Conservation (phyloP, 2,329 filamentous ascomycete genomes). For the Purpureocillium takamizusanense region DNA sequence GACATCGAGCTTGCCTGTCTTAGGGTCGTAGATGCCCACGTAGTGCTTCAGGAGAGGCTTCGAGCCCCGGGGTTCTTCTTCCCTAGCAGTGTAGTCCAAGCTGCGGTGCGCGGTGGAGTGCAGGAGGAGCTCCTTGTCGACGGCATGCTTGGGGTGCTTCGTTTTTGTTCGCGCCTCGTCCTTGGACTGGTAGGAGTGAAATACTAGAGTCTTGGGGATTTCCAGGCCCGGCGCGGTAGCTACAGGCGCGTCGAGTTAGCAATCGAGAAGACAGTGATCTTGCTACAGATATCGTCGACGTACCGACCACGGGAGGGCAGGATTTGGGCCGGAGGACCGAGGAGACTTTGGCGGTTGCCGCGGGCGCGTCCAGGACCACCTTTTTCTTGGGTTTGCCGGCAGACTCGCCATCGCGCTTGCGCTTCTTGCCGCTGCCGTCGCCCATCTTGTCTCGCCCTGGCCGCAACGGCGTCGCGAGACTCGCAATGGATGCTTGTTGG, state of each 20-base stretch:
- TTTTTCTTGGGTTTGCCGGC: conserved; percentile 39
- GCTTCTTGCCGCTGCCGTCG: conserved; percentile 36
- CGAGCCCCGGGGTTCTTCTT: conserved; percentile 25
- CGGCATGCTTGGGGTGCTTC: conserved; percentile 30
- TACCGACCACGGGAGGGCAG: conserved; percentile 47
- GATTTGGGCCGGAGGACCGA: conserved; percentile 34
- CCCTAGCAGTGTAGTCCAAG: conserved; percentile 51
- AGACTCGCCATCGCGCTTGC: conserved; percentile 39
- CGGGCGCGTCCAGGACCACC: conserved; percentile 34
- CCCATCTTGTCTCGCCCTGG: conserved; percentile 21
- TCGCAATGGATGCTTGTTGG: background rate
- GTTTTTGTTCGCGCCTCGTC: conserved; percentile 21
- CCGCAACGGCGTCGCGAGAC: background rate
- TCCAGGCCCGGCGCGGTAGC: conserved; percentile 26
- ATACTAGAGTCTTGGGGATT: conserved; percentile 26
- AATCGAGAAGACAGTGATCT: background rate
- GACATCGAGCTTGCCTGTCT: conserved; percentile 49
- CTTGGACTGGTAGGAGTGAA: conserved; percentile 39
- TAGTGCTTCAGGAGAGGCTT: conserved; percentile 48
- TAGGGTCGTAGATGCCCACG: conserved; percentile 54
- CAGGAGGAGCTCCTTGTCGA: conserved; percentile 41
- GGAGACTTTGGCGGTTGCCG: conserved; percentile 33
- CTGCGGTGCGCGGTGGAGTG: conserved; percentile 48
- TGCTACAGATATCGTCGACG: conserved; percentile 6
- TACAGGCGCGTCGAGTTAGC: conserved; percentile 14